Evolutionary conservation across 2,329 filamentous ascomycete species (phyloP), one percentile per base, ranked within the genome.

Genomic region (Emmonsiellopsis sp.): DNA sequence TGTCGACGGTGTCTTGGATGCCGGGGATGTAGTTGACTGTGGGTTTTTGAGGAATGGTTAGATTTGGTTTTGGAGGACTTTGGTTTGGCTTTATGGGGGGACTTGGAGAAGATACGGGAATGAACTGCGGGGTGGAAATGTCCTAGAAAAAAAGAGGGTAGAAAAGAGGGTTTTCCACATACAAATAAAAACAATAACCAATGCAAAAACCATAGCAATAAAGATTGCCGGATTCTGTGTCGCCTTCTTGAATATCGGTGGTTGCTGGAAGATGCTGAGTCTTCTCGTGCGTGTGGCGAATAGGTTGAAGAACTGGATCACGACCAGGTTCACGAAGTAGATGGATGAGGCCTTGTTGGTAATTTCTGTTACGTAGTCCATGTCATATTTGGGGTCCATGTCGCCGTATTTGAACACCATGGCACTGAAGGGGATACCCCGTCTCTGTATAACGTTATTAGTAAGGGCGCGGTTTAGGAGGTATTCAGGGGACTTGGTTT

Each of bases 251-350:
- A 85, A 83, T 7, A 79, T 57, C 0, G 86, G 86, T 2, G 84
- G 82, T 60, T 90, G 86, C 63, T 88, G 83, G 66, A 91, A 83
- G 58, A 91, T 80, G 53, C 80, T 80, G 20, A 85, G 74, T 1
- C 80, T 76, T 1, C 83, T 75, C 1, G 82, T 91, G 13, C 86
- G 77, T 5, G 87, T 76, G 1, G 83, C 82, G 63, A 90, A 78
- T 3, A 90, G 74, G 64, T 86, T 88, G 74, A 89, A 89, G 46
- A 66, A 77, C 67, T 73, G 80, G 85, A 91, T 89, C 48, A 91
- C 83, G 2, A 92, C 87, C 20, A 92, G 73, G 55, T 84, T 91
- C 59, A 90, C 80, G 61, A 91, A 91, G 68, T 91, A 91, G 55
- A 92, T 84, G 13, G 83, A 86, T 38, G 80, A 85, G 0, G 85